Conservation (phyloP, 352 stramenopile genomes). For the Phytophthora cactorum region DNA sequence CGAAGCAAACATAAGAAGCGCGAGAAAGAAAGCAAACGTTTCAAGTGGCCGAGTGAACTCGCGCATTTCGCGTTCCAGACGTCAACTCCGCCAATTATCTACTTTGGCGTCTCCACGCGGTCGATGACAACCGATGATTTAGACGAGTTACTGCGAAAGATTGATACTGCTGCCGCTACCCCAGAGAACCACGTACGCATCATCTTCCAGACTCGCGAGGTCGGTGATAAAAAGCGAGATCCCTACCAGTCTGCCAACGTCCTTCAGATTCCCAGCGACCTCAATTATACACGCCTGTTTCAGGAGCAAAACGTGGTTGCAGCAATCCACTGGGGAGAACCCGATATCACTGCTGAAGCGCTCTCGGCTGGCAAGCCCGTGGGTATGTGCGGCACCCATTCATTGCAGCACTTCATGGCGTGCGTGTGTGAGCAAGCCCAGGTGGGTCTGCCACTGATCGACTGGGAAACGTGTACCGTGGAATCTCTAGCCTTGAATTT, state of each 20-base stretch:
- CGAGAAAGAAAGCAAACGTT: conserved; percentile 30
- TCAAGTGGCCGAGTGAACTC: conserved; percentile 18
- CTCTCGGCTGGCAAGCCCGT: conserved; percentile 82
- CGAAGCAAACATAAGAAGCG: conserved; percentile 17
- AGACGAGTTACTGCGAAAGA: conserved; percentile 41
- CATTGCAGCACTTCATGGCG: conserved; percentile 88
- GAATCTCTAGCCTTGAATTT: conserved; percentile 67
- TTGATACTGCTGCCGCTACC: conserved; percentile 36
- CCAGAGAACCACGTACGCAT: conserved; percentile 36
- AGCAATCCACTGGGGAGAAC: conserved; percentile 72
- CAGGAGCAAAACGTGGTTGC: conserved; percentile 64
- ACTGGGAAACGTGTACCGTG: conserved; percentile 61
- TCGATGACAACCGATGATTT: conserved; percentile 37
- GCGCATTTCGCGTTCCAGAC: conserved; percentile 32
- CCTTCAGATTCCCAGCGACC: conserved; percentile 34
- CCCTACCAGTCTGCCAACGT: conserved; percentile 29
- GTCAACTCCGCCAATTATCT: conserved; percentile 34
- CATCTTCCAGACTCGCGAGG: conserved; percentile 57
- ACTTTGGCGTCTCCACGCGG: conserved; percentile 50
- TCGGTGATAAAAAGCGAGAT: conserved; percentile 9
- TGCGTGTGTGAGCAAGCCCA: conserved; percentile 64
- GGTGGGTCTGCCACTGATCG: conserved; percentile 68
- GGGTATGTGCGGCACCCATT: conserved; percentile 88
- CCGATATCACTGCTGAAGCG: conserved; percentile 80
- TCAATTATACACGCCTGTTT: conserved; percentile 81